Base-by-base conservation (phyloP, 352 stramenopile species). In the Globisporangium splendens region DNA sequence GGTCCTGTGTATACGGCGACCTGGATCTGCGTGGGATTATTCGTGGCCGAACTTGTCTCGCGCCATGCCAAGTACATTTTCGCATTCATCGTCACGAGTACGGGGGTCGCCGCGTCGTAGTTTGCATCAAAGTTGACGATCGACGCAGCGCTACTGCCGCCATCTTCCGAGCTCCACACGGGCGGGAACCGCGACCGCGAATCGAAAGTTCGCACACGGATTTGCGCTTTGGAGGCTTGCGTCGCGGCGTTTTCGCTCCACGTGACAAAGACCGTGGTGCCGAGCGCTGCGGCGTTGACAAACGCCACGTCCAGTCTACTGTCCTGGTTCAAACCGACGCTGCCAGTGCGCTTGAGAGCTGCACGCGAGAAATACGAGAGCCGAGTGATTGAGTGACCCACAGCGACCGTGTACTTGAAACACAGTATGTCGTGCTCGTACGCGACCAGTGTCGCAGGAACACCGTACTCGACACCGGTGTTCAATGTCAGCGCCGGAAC, bases 11-110 rank as follows among this genome's bases (percentile, higher is more conserved):
- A 79, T 8, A 74, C 35, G 13, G 69, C 70, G 5, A 87, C 66
- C 1, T 72, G 78, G 20, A 90, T 77, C 50, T 86, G 79, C 0
- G 67, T 74, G 0, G 72, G 75, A 33, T 72, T 73, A 14, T 66
- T 72, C 0, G 54, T 48, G 3, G 31, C 62, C 20, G 49, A 10
- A 21, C 65, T 77, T 0, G 43, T 52, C 56, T 92, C 83, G 56
- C 76, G 64, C 83, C 83, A 92, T 1, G 72, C 54, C 1, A 79
- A 15, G 44, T 88, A 88, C 22, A 89, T 31, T 10, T 69, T 77
- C 1, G 56, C 63, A 0, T 43, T 43, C 6, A 76, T 61, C 0
- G 44, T 41, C 1, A 79, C 50, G 0, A 86, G 20, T 24, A 68
- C 69, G 0, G 78, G 72, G 0, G 54, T 47, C 3, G 28, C 79